Percentiles rank a stretch among this genome's conserved stretches.
phyloP scores from a whole-genome alignment of 495 filamentous ascomycete species.

The Neurospora pannonica region DNA sequence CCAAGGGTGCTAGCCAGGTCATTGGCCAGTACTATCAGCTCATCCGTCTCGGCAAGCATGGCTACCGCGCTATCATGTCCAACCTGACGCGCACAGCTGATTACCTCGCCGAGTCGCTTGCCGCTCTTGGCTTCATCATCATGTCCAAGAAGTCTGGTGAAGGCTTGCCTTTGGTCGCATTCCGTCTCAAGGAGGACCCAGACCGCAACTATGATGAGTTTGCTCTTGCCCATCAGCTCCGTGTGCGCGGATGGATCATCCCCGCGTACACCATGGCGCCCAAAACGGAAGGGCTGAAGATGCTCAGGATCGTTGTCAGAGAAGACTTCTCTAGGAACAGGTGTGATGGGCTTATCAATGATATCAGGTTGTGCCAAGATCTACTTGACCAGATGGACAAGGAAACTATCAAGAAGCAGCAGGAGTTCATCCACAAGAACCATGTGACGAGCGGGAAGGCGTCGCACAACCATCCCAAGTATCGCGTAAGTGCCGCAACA shows the following conservation, averaged over 20 bases:
- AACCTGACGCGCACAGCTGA: conserved; percentile 78
- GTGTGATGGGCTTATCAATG: conserved; percentile 61
- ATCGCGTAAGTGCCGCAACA: conserved; percentile 26
- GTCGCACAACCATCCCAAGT: conserved; percentile 54
- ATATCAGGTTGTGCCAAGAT: conserved; percentile 62
- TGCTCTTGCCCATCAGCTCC: conserved; percentile 69
- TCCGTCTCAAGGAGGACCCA: conserved; percentile 45
- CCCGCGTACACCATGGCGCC: conserved; percentile 95
- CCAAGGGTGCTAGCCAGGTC: conserved; percentile 81
- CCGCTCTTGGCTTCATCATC: conserved; percentile 70
- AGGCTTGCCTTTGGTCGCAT: conserved; percentile 80
- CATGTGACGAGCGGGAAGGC: conserved; percentile 44
- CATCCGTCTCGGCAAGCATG: conserved; percentile 82
- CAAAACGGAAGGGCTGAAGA: conserved; percentile 45
- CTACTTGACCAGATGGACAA: conserved; percentile 65
- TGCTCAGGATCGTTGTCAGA: conserved; percentile 81
- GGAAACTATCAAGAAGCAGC: conserved; percentile 53
- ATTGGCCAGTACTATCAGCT: conserved; percentile 96
- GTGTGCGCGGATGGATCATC: conserved; percentile 78
- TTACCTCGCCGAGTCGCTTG: conserved; percentile 61
- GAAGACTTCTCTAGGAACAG: conserved; percentile 77
- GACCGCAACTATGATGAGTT: conserved; percentile 74
- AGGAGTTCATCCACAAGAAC: conserved; percentile 53
- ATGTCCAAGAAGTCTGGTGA: conserved; percentile 65
- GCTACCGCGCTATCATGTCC: conserved; percentile 77